Evolutionary conservation across 139 green algal genomes (phyloP), one percentile per base, ranked within the genome.

Genomic region (Nannochloris sp.): DNA sequence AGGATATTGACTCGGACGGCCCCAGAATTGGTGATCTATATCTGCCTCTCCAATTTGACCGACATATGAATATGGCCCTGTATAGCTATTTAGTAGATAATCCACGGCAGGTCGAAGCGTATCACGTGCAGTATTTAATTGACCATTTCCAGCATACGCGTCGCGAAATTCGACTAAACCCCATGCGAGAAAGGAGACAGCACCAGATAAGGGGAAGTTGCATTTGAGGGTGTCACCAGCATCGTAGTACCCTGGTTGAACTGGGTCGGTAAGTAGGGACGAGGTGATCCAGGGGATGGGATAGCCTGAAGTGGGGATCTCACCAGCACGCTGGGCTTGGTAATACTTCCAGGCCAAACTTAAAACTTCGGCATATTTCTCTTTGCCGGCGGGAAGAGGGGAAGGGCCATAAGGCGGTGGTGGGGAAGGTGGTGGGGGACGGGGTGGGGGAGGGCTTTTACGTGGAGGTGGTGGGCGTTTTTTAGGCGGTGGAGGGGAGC

Each of bases 231-330:
- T 65, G 24, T 65, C 59, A 15, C 59, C 59, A 57, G 59, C 59
- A 55, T 65, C 59, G 54, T 65, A 65, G 13, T 15, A 71, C 8
- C 64, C 64, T 31, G 48, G 48, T 14, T 30, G n/a, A 13, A 71
- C 48, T 2, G 53, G 9, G 48, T 71, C 64, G 13, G 3, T 36
- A 23, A 65, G 7, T 19, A 64, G 64, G 15, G 64, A 53, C 3
- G 6, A 23, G 15, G 25, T 14, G 4, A 47, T 32, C 64, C 64
- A 71, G 6, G 4, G 6, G 24, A 71, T 61, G 8, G 38, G 51
- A 34, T 71, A 55, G 32, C 8, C 9, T 3, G n/a, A 6, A 14
- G 25, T 29, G n/a, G 55, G 46, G 0, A 65, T 29, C 24, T 45
- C 19, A 38, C 64, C 64, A 27, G 35, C 54, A 38, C 64, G 34